Base-by-base conservation (phyloP, 1,284 basidiomycete species). In the Amylostereum areolatum region DNA sequence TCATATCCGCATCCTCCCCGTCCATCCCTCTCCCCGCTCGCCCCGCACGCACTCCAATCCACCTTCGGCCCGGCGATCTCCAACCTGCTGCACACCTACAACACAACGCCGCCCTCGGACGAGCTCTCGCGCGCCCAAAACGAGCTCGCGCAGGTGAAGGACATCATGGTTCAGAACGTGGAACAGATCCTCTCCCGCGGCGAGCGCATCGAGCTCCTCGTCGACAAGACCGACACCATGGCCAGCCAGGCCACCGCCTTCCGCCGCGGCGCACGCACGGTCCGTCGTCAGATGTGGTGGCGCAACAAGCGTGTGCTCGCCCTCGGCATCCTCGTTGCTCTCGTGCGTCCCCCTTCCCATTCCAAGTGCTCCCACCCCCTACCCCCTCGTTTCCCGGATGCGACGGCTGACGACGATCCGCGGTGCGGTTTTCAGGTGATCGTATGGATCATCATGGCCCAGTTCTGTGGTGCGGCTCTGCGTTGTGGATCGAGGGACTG, bases 261-360 rank as follows among this genome's bases (percentile, higher is more conserved):
- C 71, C 73, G 95, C 43, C 77, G 96, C 46, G 91, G 96, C 2
- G 94, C 95, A 5, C 79, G 93, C 35, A 83, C 78, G 2, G 84
- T 95, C 11, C 74, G 96, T 42, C 76, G 94, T 54, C 85, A 95
- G 65, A 96, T 97, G 89, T 98, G 96, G 92, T 99, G 94, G 94
- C 86, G 83, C 69, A 96, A 92, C 62, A 83, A 75, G 55, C 85
- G 89, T 66, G 81, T 93, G 44, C 63, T 91, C 58, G 81, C 72
- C 2, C 67, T 97, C 36, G 80, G 80, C 41, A 73, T 83, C 7
- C 66, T 94, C 43, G 89, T 95, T 35, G 83, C 69, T 6, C 56
- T 96, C 60, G 89, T 92, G 64, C 71, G 87, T 78, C n/a, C 50
- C 29, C 35, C 36, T 57, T 11, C 53, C 48, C 10, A 42, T 53